Evolutionary conservation across 2,329 filamentous ascomycete species (phyloP).

Genomic region (Amauroascus niger): DNA sequence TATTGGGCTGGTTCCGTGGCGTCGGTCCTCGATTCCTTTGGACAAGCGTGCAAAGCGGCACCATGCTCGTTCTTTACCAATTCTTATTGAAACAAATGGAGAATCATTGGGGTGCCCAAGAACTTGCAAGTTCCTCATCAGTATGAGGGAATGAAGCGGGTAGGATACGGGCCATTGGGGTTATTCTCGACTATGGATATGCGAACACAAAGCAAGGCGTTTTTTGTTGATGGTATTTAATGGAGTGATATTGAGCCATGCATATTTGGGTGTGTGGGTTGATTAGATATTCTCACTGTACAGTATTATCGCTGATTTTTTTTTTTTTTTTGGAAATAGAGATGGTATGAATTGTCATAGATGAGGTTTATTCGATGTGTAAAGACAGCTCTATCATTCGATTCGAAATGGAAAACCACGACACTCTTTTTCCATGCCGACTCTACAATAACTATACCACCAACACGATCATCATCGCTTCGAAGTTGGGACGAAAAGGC

Average conservation of each 20-base stretch:
- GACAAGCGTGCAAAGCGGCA: constrained; percentile 95
- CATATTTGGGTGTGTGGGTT: constrained; percentile 3
- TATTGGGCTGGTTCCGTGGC: constrained; percentile 85
- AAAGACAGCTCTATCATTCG: too few relatives aligned
- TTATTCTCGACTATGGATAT: constrained; percentile 5
- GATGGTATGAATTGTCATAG: not conserved
- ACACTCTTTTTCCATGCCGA: not conserved
- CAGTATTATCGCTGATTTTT: not conserved
- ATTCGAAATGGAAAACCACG: not conserved
- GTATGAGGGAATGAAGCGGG: not conserved
- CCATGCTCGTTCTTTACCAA: constrained; percentile 94
- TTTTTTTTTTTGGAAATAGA: not conserved
- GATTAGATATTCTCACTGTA: constrained; percentile 8
- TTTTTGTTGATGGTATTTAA: constrained; percentile 3
- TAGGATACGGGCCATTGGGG: not conserved
- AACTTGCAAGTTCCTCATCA: constrained; percentile 16
- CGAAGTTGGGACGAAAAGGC: too few relatives aligned
- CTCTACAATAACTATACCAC: not conserved
- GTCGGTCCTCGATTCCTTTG: constrained; percentile 88
- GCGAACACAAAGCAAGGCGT: constrained; percentile 7
- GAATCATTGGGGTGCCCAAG: constrained; percentile 30
- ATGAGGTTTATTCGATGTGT: not conserved
- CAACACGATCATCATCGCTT: too few relatives aligned
- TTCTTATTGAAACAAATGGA: constrained; percentile 71
- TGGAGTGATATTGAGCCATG: not conserved